phyloP scores from a whole-genome alignment of 805 yeast genomes.

The Metschnikowia proteae region DNA sequence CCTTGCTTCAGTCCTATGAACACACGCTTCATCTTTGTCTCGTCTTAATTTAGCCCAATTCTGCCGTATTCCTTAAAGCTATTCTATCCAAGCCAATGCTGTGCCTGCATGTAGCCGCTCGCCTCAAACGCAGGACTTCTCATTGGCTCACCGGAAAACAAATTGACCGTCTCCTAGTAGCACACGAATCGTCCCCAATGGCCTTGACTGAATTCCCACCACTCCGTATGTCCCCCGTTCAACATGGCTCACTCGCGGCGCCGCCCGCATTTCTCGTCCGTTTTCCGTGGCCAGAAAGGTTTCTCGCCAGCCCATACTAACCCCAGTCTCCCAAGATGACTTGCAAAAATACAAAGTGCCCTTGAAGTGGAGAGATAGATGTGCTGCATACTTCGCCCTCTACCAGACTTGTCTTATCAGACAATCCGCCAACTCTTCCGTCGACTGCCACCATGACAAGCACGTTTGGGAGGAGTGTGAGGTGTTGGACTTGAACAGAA shows the following conservation, averaged over 20 bases:
- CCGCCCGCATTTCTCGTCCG: background rate
- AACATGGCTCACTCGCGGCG: background rate
- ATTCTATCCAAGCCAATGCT: background rate
- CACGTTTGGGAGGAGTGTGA: conserved; percentile 86
- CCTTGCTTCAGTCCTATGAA: no score
- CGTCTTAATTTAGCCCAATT: background rate
- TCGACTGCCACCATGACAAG: conserved; percentile 68
- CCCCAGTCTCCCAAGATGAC: conserved; percentile 72
- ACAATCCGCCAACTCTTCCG: conserved; percentile 40
- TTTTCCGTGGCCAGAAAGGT: background rate
- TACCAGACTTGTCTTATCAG: conserved; percentile 43
- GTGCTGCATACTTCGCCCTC: conserved; percentile 56
- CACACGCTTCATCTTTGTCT: background rate
- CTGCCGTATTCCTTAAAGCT: background rate
- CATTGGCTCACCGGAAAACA: conserved; percentile 17
- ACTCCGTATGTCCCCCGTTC: conserved; percentile 16
- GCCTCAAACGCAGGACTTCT: conserved; percentile 16
- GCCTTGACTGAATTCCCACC: conserved; percentile 21
- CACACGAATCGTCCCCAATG: conserved; percentile 9
- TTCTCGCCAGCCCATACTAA: conserved; percentile 16
- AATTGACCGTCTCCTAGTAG: background rate
- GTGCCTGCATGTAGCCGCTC: conserved; percentile 1
- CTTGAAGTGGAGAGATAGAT: conserved; percentile 75
- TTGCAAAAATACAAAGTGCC: conserved; percentile 79
- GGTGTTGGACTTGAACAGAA: conserved; percentile 73